phyloP scores from a whole-genome alignment of 352 stramenopile species.

The Globisporangium spiculum region DNA sequence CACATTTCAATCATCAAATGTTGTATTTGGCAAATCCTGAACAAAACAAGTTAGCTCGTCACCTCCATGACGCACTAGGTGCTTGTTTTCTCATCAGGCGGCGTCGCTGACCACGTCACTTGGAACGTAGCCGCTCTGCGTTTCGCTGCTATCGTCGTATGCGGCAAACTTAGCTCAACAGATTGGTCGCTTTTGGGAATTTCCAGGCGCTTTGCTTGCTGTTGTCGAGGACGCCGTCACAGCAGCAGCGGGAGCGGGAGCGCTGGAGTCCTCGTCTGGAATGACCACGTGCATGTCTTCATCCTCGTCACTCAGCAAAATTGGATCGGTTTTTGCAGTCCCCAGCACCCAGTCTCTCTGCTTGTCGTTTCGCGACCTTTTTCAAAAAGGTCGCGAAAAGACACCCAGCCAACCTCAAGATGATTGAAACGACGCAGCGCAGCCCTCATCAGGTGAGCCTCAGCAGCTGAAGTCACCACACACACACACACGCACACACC shows the following conservation, averaged over 20 bases:
- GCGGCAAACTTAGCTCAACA: not conserved
- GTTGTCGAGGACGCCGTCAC: not conserved
- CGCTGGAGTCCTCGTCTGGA: not conserved
- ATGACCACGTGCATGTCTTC: not conserved
- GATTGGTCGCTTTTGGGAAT: not conserved
- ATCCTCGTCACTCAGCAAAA: not conserved
- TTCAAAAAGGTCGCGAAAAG: conserved; percentile 49
- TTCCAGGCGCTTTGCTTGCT: not conserved
- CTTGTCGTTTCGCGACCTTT: too few species aligned
- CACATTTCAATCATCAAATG: too few species aligned
- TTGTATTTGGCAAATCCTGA: too few species aligned
- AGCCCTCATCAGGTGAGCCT: not conserved
- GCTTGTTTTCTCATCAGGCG: too few species aligned
- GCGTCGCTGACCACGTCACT: conserved; percentile 45
- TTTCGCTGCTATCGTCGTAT: not conserved
- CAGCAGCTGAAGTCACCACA: not conserved
- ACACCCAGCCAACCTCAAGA: conserved; percentile 16
- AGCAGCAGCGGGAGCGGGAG: too few species aligned
- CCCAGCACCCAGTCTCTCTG: too few species aligned
- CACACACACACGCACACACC: not conserved
- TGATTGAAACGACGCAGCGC: conserved; percentile 12
- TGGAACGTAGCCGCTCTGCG: not conserved
- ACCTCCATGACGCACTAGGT: too few species aligned
- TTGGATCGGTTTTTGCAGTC: not conserved
- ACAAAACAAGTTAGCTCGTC: too few species aligned